Percentiles rank a stretch among this genome's conserved stretches.
These are phyloP conservation scores for Xylariaceae sp. DNA, from an alignment of 2,329 filamentous ascomycete species.

Conservation along the genomic window DNA sequence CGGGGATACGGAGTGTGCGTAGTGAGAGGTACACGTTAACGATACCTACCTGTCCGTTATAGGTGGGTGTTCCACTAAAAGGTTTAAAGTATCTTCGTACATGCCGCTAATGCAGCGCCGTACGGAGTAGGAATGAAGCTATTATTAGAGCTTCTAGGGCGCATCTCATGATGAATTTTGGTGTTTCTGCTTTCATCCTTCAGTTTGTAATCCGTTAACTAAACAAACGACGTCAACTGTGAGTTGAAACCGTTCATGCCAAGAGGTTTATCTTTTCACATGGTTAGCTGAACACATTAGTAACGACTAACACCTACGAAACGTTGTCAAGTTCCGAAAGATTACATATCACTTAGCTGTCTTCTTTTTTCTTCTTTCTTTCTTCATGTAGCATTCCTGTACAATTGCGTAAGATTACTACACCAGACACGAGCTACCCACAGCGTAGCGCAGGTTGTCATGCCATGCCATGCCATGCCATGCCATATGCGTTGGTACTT, in stretches of 20 bases:
- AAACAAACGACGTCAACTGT: no score
- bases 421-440: no score
- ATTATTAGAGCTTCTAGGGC: not conserved
- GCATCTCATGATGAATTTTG: not conserved
- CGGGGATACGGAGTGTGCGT: not conserved
- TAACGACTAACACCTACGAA: no score
- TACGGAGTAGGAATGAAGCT: constrained; percentile 9
- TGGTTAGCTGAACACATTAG: no score
- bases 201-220: no score
- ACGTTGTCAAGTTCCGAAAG: no score
- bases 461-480: no score
- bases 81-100: not conserved
- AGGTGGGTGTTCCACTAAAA: not conserved
- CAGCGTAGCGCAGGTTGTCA: no score
- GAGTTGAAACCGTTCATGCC: no score
- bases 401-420: no score
- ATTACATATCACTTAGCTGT: not conserved
- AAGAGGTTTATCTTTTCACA: no score
- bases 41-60: not conserved
- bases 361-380: not conserved
- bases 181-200: not conserved
- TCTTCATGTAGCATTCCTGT: not conserved
- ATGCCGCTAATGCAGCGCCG: not conserved
- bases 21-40: not conserved
- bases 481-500: no score